Base-by-base conservation (phyloP, 331 rosid genomes). In the Malus hybrid region DNA sequence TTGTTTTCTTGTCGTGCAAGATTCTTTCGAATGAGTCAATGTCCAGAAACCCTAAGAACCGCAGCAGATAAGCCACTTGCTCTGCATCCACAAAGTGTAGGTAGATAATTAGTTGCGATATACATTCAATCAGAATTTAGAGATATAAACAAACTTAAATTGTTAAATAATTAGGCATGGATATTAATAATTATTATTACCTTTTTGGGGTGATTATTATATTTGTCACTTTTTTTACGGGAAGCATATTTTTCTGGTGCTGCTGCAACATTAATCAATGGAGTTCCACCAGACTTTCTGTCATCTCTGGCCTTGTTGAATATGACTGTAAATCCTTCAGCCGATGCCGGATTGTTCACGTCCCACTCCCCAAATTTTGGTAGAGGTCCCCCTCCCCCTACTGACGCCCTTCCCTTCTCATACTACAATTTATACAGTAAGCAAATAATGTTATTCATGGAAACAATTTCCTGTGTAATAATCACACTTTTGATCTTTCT, bases 331-430 rank as follows among this genome's bases (percentile, higher is more conserved):
- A 85, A 91, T 67, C 96, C 97, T 70, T 91, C 93, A 1, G 96
- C 93, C 13, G 96, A 81, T 3, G 93, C 87, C 0, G 98, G 98
- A 84, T 93, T 84, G 2, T 91, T 91, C 64, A 86, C 96, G 81
- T 93, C 98, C 96, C 98, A 91, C 20, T 93, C 98, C 14, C 98
- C 98, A 46, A 89, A 93, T 62, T 93, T 93, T 0, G 96, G 96
- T 56, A 91, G 73, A 69, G 96, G 80, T 69, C 85, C 77, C 4
- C 74, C 76, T 36, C 42, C 46, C 46, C 46, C 46, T 39, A 39
- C 12, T 39, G 56, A 91, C 71, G 96, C 79, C 77, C 84, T 80
- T 6, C 76, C 75, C 19, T 60, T 80, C 3, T 86, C 86, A 55
- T 74, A 70, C 92, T 89, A 66, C 77, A 75, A 39, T 39, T 39